These are phyloP conservation scores for Sherardia arvensis DNA, from an alignment of 257 asterid genomes.

Conservation along the genomic window DNA sequence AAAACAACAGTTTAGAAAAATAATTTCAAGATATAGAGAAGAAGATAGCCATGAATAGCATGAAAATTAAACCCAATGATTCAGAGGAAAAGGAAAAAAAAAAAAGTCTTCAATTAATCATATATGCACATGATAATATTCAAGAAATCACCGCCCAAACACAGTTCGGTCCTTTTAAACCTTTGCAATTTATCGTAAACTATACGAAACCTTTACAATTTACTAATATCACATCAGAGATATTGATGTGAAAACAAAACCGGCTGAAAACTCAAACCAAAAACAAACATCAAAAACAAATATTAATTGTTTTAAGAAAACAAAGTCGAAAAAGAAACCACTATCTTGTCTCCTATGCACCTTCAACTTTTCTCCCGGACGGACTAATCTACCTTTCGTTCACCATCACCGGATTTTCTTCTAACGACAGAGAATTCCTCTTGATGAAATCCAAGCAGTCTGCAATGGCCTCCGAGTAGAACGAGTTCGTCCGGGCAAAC, in stretches of 20 bases:
- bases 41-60: too few species aligned
- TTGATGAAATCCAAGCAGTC: slow-evolving; percentile 56
- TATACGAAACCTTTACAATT: neutral
- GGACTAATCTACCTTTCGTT: slow-evolving; percentile 4
- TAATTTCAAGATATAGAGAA: too few species aligned
- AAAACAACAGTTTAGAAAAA: too few species aligned
- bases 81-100: neutral
- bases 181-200: neutral
- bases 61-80: neutral
- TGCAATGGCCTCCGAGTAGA: slow-evolving; percentile 49
- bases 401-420: slow-evolving; percentile 35
- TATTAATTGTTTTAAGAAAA: neutral
- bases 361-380: neutral
- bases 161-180: too few species aligned
- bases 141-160: slow-evolving; percentile 12
- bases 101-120: neutral
- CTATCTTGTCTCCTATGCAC: neutral
- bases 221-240: neutral
- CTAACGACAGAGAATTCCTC: slow-evolving; percentile 40
- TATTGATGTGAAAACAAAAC: neutral
- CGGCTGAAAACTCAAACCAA: slow-evolving; percentile 2
- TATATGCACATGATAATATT: too few species aligned
- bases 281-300: neutral
- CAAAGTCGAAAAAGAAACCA: neutral
- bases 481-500: slow-evolving; percentile 37